Evolutionary conservation across 2,329 filamentous ascomycete species (phyloP), one percentile per base, ranked within the genome.

Genomic region (Pseudogymnoascus sp.): DNA sequence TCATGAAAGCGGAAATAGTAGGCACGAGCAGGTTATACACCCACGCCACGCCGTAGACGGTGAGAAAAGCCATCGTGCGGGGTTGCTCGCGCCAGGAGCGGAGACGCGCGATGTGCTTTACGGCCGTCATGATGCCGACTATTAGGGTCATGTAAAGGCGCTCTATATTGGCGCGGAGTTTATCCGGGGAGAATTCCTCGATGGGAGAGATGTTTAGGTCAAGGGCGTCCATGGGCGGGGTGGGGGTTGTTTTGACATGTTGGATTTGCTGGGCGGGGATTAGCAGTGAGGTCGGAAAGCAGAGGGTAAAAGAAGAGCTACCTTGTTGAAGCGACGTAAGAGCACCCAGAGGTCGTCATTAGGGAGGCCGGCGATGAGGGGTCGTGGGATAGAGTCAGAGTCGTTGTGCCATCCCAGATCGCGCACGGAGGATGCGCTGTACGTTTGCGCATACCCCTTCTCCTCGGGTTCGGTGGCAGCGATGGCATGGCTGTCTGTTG

Each of bases 111-210:
- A 92, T 80, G 65, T 96, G 91, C 70, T 94, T 93, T 65, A 83
- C 82, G 14, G 84, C 81, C 0, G 78, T 80, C 47, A 91, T 80
- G 11, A 91, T 53, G 12, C 85, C 81, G 59, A 92, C 82, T 6
- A 88, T 78, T 0, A 95, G 84, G 0, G 88, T 90, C 81, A 91
- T 92, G 72, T 95, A 95, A 10, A 94, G 77, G 12, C 91, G 81
- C 75, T 95, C 91, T 3, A 94, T 73, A 62, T 89, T 91, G 2
- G 87, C 84, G 10, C 91, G 82, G 50, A 95, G 77, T 75, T 94
- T 94, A 70, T 94, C 90, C 0, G 91, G 90, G 0, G 88, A 90
- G 73, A 94, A 94, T 63, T 92, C 88, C 67, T 94, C 90, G 62
- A 93, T 87, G 40, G 92, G 87, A 4, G 90, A 87, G 63, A 91